Percentiles rank a stretch among this genome's conserved stretches.
Conservation (phyloP, 805 yeast species). For the Henningerozyma blattae region DNA sequence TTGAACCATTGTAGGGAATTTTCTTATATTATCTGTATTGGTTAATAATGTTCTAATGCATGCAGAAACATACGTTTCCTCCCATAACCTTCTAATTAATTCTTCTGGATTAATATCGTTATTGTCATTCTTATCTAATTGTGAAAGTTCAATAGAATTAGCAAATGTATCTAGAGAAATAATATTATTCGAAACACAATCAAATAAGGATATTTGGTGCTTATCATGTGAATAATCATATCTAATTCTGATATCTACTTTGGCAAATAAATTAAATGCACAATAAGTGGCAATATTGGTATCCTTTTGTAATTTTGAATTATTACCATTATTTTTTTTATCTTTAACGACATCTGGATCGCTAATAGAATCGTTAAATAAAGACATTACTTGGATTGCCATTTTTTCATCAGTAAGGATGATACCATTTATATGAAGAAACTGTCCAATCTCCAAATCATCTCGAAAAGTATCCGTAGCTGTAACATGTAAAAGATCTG, state of each 20-base stretch:
- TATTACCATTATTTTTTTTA: too few species aligned
- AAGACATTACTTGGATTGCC: constrained; percentile 36
- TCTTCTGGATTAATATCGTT: constrained; percentile 12
- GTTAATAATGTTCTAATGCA: constrained; percentile 43
- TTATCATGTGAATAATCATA: constrained; percentile 24
- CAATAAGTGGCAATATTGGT: constrained; percentile 38
- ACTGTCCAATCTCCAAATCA: constrained; percentile 36
- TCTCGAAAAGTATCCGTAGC: constrained; percentile 30
- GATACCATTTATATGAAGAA: constrained; percentile 36
- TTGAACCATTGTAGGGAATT: constrained; percentile 47
- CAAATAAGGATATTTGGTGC: constrained; percentile 20
- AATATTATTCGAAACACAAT: constrained; percentile 14
- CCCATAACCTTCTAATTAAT: constrained; percentile 37
- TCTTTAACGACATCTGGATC: neutral
- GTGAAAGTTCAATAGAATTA: constrained; percentile 16
- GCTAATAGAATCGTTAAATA: constrained; percentile 20
- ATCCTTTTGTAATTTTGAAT: constrained; percentile 3
- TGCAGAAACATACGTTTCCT: constrained; percentile 46
- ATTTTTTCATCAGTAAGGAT: constrained; percentile 34
- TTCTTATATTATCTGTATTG: constrained; percentile 41
- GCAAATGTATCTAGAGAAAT: neutral
- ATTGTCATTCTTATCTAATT: constrained; percentile 9
- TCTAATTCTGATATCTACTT: constrained; percentile 62
- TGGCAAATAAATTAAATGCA: constrained; percentile 60
- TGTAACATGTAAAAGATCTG: constrained; percentile 48